These are phyloP conservation scores for Candida broadrunensis DNA, from an alignment of 805 yeast genomes.

Conservation along the genomic window DNA sequence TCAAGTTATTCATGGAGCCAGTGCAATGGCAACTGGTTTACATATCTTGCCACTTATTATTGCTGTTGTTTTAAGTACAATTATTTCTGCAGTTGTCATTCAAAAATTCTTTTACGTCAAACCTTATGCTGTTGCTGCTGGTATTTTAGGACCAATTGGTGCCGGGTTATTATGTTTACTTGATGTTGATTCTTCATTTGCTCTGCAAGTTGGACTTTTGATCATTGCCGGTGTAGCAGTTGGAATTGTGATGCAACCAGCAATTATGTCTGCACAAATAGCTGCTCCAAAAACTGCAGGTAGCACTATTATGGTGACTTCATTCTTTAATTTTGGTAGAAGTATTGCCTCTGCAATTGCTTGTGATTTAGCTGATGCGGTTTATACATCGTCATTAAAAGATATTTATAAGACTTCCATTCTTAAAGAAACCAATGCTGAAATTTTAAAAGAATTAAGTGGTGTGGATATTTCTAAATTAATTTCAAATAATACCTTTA, in stretches of 20 bases:
- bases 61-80: constrained; percentile 34
- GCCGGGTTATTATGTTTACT: constrained; percentile 44
- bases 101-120: constrained; percentile 39
- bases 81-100: constrained; percentile 35
- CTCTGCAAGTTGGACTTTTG: constrained; percentile 42
- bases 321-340: constrained; percentile 43
- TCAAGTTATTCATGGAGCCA: constrained; percentile 42
- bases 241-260: constrained; percentile 48
- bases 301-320: constrained; percentile 45
- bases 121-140: constrained; percentile 30
- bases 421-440: constrained; percentile 5
- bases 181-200: constrained; percentile 29
- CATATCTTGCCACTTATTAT: constrained; percentile 42
- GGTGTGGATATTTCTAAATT: constrained; percentile 9
- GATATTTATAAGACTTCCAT: constrained; percentile 6
- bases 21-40: constrained; percentile 45
- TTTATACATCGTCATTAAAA: constrained; percentile 8
- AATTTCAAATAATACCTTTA: constrained; percentile 3
- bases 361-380: constrained; percentile 15
- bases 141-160: constrained; percentile 38
- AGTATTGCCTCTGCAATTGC: constrained; percentile 46
- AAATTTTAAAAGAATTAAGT: constrained; percentile 5
- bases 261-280: constrained; percentile 44
- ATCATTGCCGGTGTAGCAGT: constrained; percentile 46
- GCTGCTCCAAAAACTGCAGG: constrained; percentile 52